Evolutionary conservation across 2,329 filamentous ascomycete species (phyloP).

Genomic region (Rugonectria rugulosa): DNA sequence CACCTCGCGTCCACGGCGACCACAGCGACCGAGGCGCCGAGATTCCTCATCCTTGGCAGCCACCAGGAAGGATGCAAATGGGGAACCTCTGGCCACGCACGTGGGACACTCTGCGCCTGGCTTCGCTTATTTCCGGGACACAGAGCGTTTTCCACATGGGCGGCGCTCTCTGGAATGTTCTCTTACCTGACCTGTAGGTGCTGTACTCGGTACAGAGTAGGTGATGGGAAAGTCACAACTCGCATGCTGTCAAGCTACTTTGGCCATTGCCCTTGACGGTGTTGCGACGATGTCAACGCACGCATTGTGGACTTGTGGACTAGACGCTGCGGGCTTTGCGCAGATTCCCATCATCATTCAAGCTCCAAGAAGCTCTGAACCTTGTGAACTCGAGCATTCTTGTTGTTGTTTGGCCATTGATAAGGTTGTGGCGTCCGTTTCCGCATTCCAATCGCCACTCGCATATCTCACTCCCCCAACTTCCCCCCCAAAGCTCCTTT

Average conservation of each 20-base stretch:
- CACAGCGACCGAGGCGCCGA: no score
- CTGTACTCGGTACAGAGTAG: constrained; percentile 57
- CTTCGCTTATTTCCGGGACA: constrained; percentile 45
- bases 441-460: neutral
- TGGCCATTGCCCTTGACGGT: no score
- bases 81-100: constrained; percentile 58
- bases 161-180: constrained; percentile 54
- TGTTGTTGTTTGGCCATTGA: neutral
- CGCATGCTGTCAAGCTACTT: constrained; percentile 60
- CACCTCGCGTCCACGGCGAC: no score
- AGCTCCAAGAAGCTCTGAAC: no score
- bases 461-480: no score
- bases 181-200: no score
- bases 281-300: no score
- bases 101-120: constrained; percentile 55
- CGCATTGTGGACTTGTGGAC: no score
- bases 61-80: constrained; percentile 49
- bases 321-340: no score
- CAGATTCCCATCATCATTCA: constrained; percentile 55
- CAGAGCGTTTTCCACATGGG: constrained; percentile 62
- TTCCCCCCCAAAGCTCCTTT: no score
- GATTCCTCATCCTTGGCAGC: constrained; percentile 55
- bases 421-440: neutral
- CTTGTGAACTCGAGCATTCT: neutral
- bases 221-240: constrained; percentile 65